Base-by-base conservation (phyloP, 202 grass and related monocot genomes). In the Miscanthus sacchariflorus region DNA sequence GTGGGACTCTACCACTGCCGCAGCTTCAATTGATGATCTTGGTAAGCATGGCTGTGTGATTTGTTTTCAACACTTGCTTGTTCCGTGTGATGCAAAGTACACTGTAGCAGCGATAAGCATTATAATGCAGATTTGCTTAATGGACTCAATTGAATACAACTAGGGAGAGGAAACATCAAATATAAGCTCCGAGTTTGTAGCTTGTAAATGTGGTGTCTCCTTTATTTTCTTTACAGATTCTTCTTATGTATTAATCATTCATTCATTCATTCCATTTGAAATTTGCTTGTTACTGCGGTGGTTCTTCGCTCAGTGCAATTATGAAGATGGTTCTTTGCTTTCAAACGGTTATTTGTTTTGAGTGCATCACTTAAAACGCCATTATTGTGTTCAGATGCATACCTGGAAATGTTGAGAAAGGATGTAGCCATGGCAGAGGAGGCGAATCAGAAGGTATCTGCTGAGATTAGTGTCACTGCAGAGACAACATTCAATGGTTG, bases 401-500 rank as follows among this genome's bases (percentile, higher is more conserved):
- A 91, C 80, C 43, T 99, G 4, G 89, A 92, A 68, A 70, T 56
- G 77, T 81, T 95, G 84, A 95, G 68, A 76, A 95, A 88, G 78
- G 90, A 90, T 48, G 36, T 96, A 52, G 43, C 24, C 52, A 89
- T 76, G 56, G 49, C 28, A 39, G 85, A 92, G 46, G 89, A 89
- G 33, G 88, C 86, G 87, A 89, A 90, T 71, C 64, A 11, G 39
- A 92, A 88, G 40, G 18, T 90, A 52, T 80, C 77, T 46, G 33
- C 11, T 58, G 92, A 96, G 82, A 93, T 99, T 73, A 27, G 13
- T 72, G 30, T 54, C 74, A 54, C 90, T 66, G 90, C 25, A 84
- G 81, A 86, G 49, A 74, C 42, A 68, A 10, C 71, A 79, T 9
- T 28, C 21, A 81, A 76, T 76, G 91, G 96, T 96, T 85, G 77